Evolutionary conservation across 306 rosid species (phyloP).

Genomic region (Citrullus amarus): DNA sequence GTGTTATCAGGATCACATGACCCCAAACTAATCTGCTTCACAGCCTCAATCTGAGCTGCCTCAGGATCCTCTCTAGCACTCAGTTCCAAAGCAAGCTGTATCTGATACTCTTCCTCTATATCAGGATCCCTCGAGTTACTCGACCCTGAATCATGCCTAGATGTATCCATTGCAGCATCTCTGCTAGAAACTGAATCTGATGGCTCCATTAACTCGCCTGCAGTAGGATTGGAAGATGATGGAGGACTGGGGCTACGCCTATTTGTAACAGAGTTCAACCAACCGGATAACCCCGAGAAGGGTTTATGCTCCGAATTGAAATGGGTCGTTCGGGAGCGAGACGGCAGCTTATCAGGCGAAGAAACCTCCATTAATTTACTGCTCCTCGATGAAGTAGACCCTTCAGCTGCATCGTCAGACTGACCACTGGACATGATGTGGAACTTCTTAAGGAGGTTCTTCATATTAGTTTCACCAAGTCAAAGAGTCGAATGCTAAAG

Average conservation of each 20-base stretch:
- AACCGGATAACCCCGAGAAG: conserved; percentile 53
- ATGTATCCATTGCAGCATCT: conserved; percentile 45
- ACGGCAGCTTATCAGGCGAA: conserved; percentile 36
- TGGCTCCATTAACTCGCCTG: conserved; percentile 42
- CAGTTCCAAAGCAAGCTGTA: conserved; percentile 74
- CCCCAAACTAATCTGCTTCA: conserved; percentile 93
- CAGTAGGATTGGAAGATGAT: conserved; percentile 29
- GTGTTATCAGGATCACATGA: conserved; percentile 72
- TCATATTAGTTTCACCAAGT: conserved; percentile 45
- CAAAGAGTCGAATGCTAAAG: conserved; percentile 28
- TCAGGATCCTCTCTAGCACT: conserved; percentile 99
- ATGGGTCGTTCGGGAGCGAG: conserved; percentile 23
- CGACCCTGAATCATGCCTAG: conserved; percentile 49
- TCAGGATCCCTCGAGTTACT: conserved; percentile 70
- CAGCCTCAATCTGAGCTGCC: conserved; percentile 97
- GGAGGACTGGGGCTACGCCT: conserved; percentile 43
- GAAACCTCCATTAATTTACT: conserved; percentile 36
- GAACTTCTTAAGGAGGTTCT: conserved; percentile 87
- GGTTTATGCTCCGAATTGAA: conserved; percentile 52
- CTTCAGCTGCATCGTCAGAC: conserved; percentile 40
- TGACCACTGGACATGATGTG: conserved; percentile 51
- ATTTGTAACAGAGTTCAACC: conserved; percentile 62
- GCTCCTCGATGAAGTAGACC: conserved; percentile 56
- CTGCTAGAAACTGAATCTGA: conserved; percentile 40
- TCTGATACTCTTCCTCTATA: conserved; percentile 86